A percentile compares a stretch with the other conserved stretches of the same genome.
These are phyloP conservation scores for Lyophyllum shimeji DNA, from an alignment of 768 basidiomycete species.

Conservation along the genomic window DNA sequence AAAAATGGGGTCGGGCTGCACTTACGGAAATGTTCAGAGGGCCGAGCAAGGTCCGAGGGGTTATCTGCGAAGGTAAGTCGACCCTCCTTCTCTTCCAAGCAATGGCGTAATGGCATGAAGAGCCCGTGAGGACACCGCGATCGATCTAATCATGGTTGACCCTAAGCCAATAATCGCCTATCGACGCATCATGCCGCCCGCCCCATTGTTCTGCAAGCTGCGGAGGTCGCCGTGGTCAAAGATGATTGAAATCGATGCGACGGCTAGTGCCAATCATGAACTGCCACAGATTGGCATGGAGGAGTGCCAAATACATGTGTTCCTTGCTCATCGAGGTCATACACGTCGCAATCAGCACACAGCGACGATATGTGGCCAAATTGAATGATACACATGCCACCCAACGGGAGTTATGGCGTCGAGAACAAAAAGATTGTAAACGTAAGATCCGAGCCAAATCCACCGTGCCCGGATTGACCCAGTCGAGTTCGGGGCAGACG, in stretches of 20 bases:
- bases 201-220: neutral
- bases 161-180: neutral
- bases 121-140: slow-evolving; percentile 2
- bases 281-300: slow-evolving; percentile 2
- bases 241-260: neutral
- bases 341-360: neutral
- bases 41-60: slow-evolving; percentile 15
- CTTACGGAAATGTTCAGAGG: neutral
- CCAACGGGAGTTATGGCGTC: slow-evolving; percentile 8
- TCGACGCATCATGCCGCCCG: neutral
- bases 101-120: slow-evolving; percentile 2
- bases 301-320: neutral
- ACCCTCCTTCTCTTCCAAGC: slow-evolving; percentile 5
- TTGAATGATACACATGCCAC: neutral
- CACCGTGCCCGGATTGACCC: neutral
- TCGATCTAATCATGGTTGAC: slow-evolving; percentile 6
- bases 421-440: slow-evolving; percentile 15
- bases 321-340: slow-evolving; percentile 1
- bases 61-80: neutral
- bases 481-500: neutral
- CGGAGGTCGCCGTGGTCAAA: neutral
- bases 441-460: slow-evolving; percentile 17
- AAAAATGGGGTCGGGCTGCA: slow-evolving; percentile 7
- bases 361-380: neutral
- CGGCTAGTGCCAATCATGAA: slow-evolving; percentile 12